Evolutionary conservation across 1,284 basidiomycete species (phyloP).

Genomic region (Schizopora paradoxa): DNA sequence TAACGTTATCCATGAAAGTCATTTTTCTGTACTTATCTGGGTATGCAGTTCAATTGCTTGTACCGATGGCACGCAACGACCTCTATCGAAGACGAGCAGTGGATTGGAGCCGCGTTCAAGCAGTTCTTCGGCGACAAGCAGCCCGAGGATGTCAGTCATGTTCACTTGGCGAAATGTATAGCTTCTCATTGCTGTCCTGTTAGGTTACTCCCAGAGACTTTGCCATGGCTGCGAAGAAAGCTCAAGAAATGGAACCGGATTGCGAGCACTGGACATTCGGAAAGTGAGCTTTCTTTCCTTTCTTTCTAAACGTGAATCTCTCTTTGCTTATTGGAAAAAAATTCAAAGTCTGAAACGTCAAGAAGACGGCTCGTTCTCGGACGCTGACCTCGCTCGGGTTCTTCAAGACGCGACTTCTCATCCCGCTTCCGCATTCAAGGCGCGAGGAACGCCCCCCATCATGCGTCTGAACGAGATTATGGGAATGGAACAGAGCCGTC

Average conservation of each 20-base stretch:
- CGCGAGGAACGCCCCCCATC: conserved; percentile 66
- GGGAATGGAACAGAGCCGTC: conserved; percentile 72
- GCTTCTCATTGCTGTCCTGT: neutral
- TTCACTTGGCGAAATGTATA: neutral
- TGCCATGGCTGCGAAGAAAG: conserved; percentile 37
- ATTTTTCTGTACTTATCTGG: neutral
- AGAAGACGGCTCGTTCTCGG: conserved; percentile 57
- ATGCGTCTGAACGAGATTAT: conserved; percentile 80
- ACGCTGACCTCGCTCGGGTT: conserved; percentile 64
- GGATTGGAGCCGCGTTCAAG: conserved; percentile 48
- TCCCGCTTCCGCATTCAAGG: conserved; percentile 73
- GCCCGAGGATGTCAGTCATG: conserved; percentile 39
- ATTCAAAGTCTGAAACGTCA: conserved; percentile 54
- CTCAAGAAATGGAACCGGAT: conserved; percentile 28
- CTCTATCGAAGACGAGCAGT: conserved; percentile 62
- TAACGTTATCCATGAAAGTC: conserved; percentile 3
- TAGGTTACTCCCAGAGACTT: conserved; percentile 59
- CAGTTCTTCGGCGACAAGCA: conserved; percentile 50
- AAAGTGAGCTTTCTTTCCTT: conserved; percentile 33
- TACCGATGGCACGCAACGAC: conserved; percentile 70
- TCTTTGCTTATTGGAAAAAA: conserved; percentile 8
- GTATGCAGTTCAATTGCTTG: conserved; percentile 26
- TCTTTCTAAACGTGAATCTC: conserved; percentile 13
- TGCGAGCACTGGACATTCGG: conserved; percentile 66
- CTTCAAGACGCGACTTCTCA: conserved; percentile 67